Evolutionary conservation across 441 rosid species (phyloP), one percentile per base, ranked within the genome.

Genomic region (Omphalea diandra): DNA sequence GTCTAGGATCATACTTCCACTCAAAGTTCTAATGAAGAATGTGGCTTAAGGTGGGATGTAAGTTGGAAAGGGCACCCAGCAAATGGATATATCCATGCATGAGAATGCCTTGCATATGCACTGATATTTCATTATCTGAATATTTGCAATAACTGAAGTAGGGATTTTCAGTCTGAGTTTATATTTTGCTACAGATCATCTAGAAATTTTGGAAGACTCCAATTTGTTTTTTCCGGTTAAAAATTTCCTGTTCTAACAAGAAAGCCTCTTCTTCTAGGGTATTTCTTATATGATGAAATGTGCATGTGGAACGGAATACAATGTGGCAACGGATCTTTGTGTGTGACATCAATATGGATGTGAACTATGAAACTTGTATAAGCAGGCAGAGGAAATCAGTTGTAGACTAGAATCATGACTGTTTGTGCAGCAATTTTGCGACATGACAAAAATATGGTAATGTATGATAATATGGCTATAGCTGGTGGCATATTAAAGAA

Each of bases 281-380:
- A 80, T 83, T 68, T 81, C 84, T 69, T 75, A 75, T 54, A 73
- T 68, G 70, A 71, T 83, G 62, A 80, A 77, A 60, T 84, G 90
- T 73, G 70, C 59, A 11, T 84, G 88, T 55, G 88, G 90, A 68
- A 47, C 72, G 52, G 81, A 77, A 52, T 84, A 76, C 82, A 69
- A 54, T 73, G 81, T 81, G 67, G 69, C 62, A 57, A 58, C 72
- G 68, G 67, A 63, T 50, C 38, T 61, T 60, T 57, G 52, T 60
- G 44, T 67, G 32, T 65, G 74, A 76, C 43, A 57, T 40, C 52
- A 40, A 38, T 31, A 47, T 3, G 62, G 74, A 20, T 18, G 43
- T 67, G 67, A 72, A 72, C 70, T 17, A 60, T 47, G 59, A 52
- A 56, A 29, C 43, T 32, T 27, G 53, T 36, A 27, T 50, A 14